Evolutionary conservation across 257 asterid species (phyloP).

Genomic region (Solanum piurae): DNA sequence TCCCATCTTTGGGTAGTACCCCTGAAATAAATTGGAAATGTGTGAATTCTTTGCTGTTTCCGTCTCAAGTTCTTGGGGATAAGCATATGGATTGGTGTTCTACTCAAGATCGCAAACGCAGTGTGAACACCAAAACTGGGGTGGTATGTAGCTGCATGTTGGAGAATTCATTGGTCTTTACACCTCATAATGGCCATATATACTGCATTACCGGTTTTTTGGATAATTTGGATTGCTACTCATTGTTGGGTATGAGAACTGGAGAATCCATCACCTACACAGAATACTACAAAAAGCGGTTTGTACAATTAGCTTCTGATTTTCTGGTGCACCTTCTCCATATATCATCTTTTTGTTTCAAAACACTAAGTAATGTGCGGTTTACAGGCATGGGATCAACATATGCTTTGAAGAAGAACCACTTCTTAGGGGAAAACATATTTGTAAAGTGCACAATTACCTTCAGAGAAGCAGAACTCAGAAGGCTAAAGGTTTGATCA

Average conservation of each 20-base stretch:
- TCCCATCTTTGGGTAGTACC: constrained; percentile 30
- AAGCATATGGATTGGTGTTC: constrained; percentile 10
- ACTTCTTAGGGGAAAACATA: constrained; percentile 38
- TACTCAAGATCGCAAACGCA: neutral
- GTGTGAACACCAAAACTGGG: constrained; percentile 36
- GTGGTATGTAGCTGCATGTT: constrained; percentile 47
- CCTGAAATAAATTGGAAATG: constrained; percentile 45
- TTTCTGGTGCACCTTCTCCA: neutral
- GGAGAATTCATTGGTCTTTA: constrained; percentile 52
- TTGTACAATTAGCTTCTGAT: neutral
- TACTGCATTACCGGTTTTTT: constrained; percentile 46
- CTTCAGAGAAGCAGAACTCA: constrained; percentile 37
- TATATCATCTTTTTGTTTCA: neutral
- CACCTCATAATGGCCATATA: constrained; percentile 55
- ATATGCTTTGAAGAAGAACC: constrained; percentile 32
- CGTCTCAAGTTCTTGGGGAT: neutral
- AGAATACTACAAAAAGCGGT: constrained; percentile 38
- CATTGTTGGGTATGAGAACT: constrained; percentile 24
- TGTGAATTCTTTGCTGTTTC: constrained; percentile 25
- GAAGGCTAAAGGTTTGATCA: constrained; percentile 37
- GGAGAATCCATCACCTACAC: constrained; percentile 41
- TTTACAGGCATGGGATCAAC: constrained; percentile 50
- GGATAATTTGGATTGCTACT: constrained; percentile 29
- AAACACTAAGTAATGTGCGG: neutral
- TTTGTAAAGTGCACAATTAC: constrained; percentile 42